phyloP scores from a whole-genome alignment of 2,329 filamentous ascomycete genomes.

The Chaetomium sp. region DNA sequence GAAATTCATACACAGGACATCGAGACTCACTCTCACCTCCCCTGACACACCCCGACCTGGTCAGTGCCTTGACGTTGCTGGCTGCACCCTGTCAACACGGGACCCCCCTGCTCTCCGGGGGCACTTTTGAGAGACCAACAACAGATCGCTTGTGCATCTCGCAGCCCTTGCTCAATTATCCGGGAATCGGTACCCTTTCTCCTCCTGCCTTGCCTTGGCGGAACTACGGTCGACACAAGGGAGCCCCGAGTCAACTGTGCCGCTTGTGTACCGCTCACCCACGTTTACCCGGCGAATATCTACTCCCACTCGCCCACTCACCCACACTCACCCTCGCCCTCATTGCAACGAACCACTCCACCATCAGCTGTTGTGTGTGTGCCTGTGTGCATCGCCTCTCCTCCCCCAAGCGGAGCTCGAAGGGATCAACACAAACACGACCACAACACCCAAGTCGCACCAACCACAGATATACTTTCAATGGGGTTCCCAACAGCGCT shows the following conservation, averaged over 20 bases:
- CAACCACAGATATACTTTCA: conserved; percentile 32
- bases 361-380: background rate
- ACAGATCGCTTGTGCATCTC: conserved; percentile 22
- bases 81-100: conserved; percentile 12
- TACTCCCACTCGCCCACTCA: conserved; percentile 19
- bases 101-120: background rate
- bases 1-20: too few relatives aligned
- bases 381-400: background rate
- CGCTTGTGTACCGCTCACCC: conserved; percentile 16
- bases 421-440: conserved; percentile 12
- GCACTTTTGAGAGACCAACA: conserved; percentile 15
- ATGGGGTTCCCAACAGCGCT: conserved; percentile 50
- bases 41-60: conserved; percentile 16
- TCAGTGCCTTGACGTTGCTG: conserved; percentile 12
- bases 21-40: background rate
- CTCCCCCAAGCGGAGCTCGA: conserved; percentile 2
- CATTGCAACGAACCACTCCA: conserved; percentile 10
- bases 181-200: conserved; percentile 20
- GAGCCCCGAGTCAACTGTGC: conserved; percentile 21
- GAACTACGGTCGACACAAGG: conserved; percentile 18
- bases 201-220: conserved; percentile 19
- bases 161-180: conserved; percentile 24
- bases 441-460: conserved; percentile 8
- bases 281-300: conserved; percentile 26
- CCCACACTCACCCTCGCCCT: background rate